Base-by-base conservation (phyloP, 148 eudicot species). In the Diospyros lotus region DNA sequence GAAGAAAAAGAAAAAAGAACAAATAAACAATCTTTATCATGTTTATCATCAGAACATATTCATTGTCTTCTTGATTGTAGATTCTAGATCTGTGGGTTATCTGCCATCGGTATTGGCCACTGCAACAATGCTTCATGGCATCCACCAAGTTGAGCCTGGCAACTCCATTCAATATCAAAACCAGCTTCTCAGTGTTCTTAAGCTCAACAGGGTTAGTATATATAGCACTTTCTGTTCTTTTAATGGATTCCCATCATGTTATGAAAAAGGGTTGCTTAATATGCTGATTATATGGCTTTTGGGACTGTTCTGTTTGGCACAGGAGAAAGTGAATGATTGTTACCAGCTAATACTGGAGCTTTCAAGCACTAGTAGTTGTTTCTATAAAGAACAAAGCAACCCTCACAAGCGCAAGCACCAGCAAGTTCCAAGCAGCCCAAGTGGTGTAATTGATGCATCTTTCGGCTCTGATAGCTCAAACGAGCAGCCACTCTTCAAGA, bases 51-150 rank as follows among this genome's bases (percentile, higher is more conserved):
- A 39, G 63, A 44, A 52, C 75, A 18, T 10, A 58, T 72, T 14
- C 54, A 67, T 73, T 61, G 60, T 60, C 56, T 73, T 73, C 1
- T 6, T 61, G 42, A 4, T 2, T 58, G 2, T 17, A 91, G 97
- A 91, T 86, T 83, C 84, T 63, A 89, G 93, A 76, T 77, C 82
- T 46, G 82, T 82, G 61, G 65, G 87, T 42, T 91, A 83, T 77
- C 46, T 74, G 55, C 90, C 97, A 70, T 89, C 93, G 58, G 89
- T 91, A 5, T 80, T 91, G 90, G 97, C 97, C 39, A 77, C 89
- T 71, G 85, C 93, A 6, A 80, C 92, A 78, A 88, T 91, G 92
- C 79, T 91, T 86, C 89, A 84, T 80, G 92, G 84, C 10, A 86
- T 89, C 73, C 85, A 85, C 77, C 83, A 86, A 71, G 83, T 89